A percentile compares a stretch with the other conserved stretches of the same genome.
These are phyloP conservation scores for Nigrograna mackinnonii DNA, from an alignment of 2,329 filamentous ascomycete genomes.

Conservation along the genomic window DNA sequence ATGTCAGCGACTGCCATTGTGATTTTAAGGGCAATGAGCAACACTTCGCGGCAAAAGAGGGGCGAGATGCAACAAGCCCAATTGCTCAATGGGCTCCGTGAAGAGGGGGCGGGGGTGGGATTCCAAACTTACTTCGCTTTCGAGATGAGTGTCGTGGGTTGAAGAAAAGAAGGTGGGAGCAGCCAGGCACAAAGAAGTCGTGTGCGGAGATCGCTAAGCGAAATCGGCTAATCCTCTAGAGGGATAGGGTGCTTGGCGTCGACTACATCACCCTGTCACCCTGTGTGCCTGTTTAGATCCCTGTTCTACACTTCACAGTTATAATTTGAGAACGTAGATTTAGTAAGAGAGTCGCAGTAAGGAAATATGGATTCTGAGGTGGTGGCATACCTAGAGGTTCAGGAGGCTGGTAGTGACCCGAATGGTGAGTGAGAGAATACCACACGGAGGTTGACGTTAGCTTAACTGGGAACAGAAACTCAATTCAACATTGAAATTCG, in stretches of 20 bases:
- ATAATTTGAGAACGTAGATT: background rate
- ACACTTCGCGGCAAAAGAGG: no score
- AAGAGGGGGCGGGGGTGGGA: conserved; percentile 4
- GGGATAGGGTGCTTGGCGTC: conserved; percentile 6
- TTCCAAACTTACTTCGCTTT: conserved; percentile 43
- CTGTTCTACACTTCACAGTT: background rate
- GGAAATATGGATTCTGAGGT: conserved; percentile 25
- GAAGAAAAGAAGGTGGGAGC: conserved; percentile 34
- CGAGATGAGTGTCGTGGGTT: conserved; percentile 47
- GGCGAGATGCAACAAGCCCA: conserved; percentile 16
- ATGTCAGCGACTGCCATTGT: conserved; percentile 34
- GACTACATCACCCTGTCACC: conserved; percentile 3
- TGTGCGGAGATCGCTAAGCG: conserved; percentile 30
- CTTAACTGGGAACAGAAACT: conserved; percentile 26
- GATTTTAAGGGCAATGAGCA: no score
- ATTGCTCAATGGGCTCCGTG: conserved; percentile 27
- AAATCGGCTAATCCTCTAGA: conserved; percentile 1
- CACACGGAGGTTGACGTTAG: conserved; percentile 1
- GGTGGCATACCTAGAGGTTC: conserved; percentile 33
- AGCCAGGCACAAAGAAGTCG: conserved; percentile 7
- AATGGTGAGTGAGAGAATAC: conserved; percentile 15
- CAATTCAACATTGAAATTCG: conserved; percentile 30
- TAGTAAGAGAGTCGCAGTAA: background rate
- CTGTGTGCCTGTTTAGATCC: conserved; percentile 1
- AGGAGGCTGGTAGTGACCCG: conserved; percentile 11